Percentiles rank a stretch among this genome's conserved stretches.
Evolutionary conservation across 2,329 filamentous ascomycete species (phyloP).

Genomic region (Fragosphaeria purpurea): DNA sequence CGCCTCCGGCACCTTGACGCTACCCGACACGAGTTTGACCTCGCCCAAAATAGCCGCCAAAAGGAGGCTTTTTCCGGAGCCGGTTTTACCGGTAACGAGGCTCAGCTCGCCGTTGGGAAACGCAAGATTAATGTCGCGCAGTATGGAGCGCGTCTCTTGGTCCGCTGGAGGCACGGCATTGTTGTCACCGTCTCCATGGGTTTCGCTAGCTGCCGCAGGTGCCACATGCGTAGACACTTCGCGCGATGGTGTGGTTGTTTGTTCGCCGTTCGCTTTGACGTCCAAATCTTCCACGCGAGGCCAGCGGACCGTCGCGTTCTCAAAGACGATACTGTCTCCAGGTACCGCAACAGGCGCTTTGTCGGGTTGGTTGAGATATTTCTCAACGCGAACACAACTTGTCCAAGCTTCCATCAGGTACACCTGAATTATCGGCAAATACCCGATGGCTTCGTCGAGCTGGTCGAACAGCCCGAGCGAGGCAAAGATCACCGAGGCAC

Average conservation of each 20-base stretch:
- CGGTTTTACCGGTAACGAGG: constrained; percentile 28
- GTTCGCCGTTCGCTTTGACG: neutral
- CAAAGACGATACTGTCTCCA: constrained; percentile 18
- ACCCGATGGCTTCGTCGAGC: constrained; percentile 23
- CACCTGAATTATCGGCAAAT: constrained; percentile 23
- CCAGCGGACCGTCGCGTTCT: constrained; percentile 24
- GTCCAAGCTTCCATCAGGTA: constrained; percentile 27
- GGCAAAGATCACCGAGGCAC: constrained; percentile 26
- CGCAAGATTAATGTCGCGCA: constrained; percentile 21
- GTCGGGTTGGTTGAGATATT: constrained; percentile 23
- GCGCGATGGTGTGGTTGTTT: neutral
- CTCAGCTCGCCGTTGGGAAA: constrained; percentile 26
- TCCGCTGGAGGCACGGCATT: neutral
- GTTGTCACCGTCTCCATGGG: neutral
- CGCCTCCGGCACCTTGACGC: constrained; percentile 17
- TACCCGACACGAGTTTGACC: constrained; percentile 25
- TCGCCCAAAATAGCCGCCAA: constrained; percentile 30
- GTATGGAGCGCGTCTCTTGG: constrained; percentile 20
- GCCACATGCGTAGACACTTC: neutral
- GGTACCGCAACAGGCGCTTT: constrained; percentile 17
- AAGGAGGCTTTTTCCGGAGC: constrained; percentile 29
- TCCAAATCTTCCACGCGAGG: constrained; percentile 21
- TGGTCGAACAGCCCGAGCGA: constrained; percentile 26
- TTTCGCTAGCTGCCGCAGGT: neutral
- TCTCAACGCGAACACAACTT: constrained; percentile 24